phyloP scores from a whole-genome alignment of 208 protist species.

The Trypanosoma rangeli region DNA sequence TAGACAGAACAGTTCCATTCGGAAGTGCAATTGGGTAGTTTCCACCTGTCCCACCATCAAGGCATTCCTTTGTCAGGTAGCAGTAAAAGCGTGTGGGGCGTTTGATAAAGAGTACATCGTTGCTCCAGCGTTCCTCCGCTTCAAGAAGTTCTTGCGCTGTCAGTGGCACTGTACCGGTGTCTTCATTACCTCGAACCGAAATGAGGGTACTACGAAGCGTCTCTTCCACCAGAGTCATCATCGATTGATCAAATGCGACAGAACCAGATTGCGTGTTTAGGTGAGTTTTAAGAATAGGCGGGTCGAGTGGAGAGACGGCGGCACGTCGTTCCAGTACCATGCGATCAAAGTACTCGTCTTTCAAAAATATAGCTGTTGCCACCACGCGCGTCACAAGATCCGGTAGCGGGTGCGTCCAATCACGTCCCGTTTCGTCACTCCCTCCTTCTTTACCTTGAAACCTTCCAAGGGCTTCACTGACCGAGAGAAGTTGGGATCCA shows the following conservation, averaged over 20 bases:
- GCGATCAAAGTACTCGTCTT: conserved; percentile 89
- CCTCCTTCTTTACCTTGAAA: background rate
- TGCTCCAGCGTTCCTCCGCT: conserved; percentile 69
- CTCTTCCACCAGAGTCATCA: conserved; percentile 78
- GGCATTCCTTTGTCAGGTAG: conserved; percentile 43
- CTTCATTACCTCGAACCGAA: conserved; percentile 5
- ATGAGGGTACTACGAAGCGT: conserved; percentile 29
- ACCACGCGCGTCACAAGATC: conserved; percentile 70
- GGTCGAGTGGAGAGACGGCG: conserved; percentile 2
- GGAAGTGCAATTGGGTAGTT: conserved; percentile 29
- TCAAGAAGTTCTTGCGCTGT: conserved; percentile 55
- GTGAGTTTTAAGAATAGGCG: conserved; percentile 28
- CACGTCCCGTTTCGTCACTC: background rate
- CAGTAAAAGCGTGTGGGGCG: conserved; percentile 78
- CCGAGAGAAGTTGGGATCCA: conserved; percentile 26
- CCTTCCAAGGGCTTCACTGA: conserved; percentile 7
- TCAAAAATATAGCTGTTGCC: conserved; percentile 62
- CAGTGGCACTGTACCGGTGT: conserved; percentile 16
- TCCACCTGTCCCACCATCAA: conserved; percentile 41
- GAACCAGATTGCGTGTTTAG: conserved; percentile 72
- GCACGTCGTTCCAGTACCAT: conserved; percentile 66
- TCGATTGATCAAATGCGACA: conserved; percentile 55
- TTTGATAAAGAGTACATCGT: conserved; percentile 65
- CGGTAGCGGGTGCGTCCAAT: conserved; percentile 26
- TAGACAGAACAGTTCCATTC: conserved; percentile 35